A percentile compares a stretch with the other conserved stretches of the same genome.
These are phyloP conservation scores for Bryum argenteum DNA, from an alignment of 225 moss, liverwort and hornwort genomes.

Conservation along the genomic window DNA sequence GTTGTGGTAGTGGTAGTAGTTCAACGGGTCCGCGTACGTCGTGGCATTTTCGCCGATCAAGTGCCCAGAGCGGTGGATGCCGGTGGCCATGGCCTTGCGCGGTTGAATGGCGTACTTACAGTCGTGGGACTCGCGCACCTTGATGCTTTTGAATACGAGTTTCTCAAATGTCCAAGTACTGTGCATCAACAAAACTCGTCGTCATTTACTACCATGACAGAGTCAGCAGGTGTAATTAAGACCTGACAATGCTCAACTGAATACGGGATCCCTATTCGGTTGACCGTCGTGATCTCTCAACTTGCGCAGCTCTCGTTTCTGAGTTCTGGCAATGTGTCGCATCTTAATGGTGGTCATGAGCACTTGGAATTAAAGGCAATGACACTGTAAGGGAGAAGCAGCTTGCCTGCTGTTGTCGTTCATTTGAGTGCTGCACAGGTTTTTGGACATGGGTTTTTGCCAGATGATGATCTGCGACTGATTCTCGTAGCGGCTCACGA, in stretches of 20 bases:
- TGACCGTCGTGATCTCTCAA: background rate
- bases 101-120: constrained; percentile 71
- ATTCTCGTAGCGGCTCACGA: constrained; percentile 40
- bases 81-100: constrained; percentile 57
- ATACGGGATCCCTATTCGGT: background rate
- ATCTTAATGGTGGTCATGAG: too few relatives aligned
- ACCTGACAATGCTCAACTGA: background rate
- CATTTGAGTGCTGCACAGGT: constrained; percentile 37
- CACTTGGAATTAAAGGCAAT: too few relatives aligned
- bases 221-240: background rate
- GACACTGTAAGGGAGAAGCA: background rate
- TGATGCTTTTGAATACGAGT: constrained; percentile 58
- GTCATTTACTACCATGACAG: background rate
- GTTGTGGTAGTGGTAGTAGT: constrained; percentile 76
- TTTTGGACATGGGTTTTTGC: constrained; percentile 70
- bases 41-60: constrained; percentile 52
- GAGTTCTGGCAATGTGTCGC: too few relatives aligned
- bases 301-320: too few relatives aligned
- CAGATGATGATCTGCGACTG: constrained; percentile 58
- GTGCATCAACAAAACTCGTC: background rate
- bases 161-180: constrained; percentile 82
- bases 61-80: constrained; percentile 64
- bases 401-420: constrained; percentile 19
- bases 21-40: constrained; percentile 51
- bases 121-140: constrained; percentile 39